phyloP scores from a whole-genome alignment of 805 yeast genomes.

The Nakazawaea holstii region DNA sequence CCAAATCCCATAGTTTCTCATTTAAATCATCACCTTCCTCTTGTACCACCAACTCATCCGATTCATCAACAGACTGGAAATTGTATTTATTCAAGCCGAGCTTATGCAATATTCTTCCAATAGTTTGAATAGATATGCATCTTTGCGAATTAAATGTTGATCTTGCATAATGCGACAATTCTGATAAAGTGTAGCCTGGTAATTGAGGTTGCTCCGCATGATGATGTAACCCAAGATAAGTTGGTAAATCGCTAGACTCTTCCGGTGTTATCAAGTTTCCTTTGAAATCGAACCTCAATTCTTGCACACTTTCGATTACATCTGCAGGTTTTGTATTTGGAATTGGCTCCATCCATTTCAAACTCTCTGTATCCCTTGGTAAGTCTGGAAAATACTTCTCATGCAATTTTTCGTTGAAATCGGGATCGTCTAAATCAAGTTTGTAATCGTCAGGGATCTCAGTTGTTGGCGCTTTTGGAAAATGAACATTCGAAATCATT shows the following conservation, averaged over 20 bases:
- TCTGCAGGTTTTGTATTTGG: conserved; percentile 31
- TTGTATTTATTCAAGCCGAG: conserved; percentile 56
- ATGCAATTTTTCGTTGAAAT: conserved; percentile 73
- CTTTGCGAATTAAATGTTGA: conserved; percentile 83
- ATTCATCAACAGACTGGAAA: conserved; percentile 26
- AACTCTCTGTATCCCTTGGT: conserved; percentile 72
- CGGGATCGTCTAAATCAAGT: conserved; percentile 69
- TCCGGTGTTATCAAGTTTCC: conserved; percentile 61
- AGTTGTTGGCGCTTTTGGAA: conserved; percentile 44
- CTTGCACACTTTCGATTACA: conserved; percentile 46
- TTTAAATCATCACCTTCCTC: conserved; percentile 39
- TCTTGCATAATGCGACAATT: conserved; percentile 71
- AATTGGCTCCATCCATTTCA: conserved; percentile 89
- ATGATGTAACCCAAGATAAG: conserved; percentile 76
- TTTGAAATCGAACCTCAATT: conserved; percentile 81
- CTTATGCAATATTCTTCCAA: conserved; percentile 84
- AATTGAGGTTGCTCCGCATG: conserved; percentile 84
- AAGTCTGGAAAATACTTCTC: conserved; percentile 85
- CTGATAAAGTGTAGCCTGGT: conserved; percentile 89
- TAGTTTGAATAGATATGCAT: conserved; percentile 75
- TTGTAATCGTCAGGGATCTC: conserved; percentile 23
- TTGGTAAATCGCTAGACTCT: conserved; percentile 39
- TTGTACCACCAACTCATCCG: conserved; percentile 23
- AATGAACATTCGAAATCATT: conserved; percentile 49
- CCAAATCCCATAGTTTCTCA: conserved; percentile 62